Conservation (phyloP, 495 filamentous ascomycete species). For the Hypoxylon fragiforme region DNA sequence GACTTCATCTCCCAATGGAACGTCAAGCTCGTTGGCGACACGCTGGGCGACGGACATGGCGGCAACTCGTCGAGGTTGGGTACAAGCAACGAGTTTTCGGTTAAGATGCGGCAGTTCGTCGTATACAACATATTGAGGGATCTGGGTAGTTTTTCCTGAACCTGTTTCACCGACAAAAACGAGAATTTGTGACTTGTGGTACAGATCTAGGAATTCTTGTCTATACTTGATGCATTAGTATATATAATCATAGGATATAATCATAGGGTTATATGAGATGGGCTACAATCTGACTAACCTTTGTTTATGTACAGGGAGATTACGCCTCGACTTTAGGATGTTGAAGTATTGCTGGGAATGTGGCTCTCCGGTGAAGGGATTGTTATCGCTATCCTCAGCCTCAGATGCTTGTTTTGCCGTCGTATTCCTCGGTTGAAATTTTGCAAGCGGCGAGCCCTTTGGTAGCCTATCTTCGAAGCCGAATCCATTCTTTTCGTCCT, state of each 20-base stretch:
- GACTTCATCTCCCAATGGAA: slow-evolving; percentile 89
- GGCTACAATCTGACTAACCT: no score
- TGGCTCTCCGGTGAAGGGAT: slow-evolving; percentile 77
- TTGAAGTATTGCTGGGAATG: slow-evolving; percentile 84
- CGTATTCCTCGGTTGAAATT: slow-evolving; percentile 76
- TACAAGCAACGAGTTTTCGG: slow-evolving; percentile 91
- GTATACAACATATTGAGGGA: slow-evolving; percentile 96
- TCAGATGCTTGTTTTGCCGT: slow-evolving; percentile 72
- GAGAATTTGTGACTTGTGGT: slow-evolving; percentile 90
- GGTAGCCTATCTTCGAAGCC: slow-evolving; percentile 27
- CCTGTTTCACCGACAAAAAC: slow-evolving; percentile 99
- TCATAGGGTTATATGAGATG: no score
- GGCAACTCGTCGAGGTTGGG: slow-evolving; percentile 95
- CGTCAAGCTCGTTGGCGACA: slow-evolving; percentile 97
- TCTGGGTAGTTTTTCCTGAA: slow-evolving; percentile 99
- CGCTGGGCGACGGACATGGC: slow-evolving; percentile 99
- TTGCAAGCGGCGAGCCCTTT: slow-evolving; percentile 56
- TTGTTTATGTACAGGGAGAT: slow-evolving; percentile 88
- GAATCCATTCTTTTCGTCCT: slow-evolving; percentile 48
- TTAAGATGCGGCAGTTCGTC: slow-evolving; percentile 90
- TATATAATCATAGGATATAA: no score
- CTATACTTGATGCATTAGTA: no score
- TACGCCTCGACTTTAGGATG: slow-evolving; percentile 80
- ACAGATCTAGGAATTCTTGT: slow-evolving; percentile 90
- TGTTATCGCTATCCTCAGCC: slow-evolving; percentile 80